phyloP scores from a whole-genome alignment of 1,284 basidiomycete genomes.

The Melampsora larici-populina region DNA sequence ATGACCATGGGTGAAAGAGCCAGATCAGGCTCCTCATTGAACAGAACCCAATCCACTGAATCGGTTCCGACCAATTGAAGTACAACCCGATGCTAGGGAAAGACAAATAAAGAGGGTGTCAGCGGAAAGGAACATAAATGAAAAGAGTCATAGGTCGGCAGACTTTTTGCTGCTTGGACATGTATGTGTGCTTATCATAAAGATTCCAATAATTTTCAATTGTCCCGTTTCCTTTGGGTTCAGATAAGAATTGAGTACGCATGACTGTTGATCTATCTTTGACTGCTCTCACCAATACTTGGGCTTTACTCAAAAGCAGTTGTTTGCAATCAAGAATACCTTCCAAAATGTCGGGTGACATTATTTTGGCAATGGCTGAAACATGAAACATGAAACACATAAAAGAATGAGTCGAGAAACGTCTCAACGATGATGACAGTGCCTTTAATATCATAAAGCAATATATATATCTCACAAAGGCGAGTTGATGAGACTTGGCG shows the following conservation, averaged over 20 bases:
- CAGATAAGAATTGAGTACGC: constrained; percentile 32
- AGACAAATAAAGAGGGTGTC: neutral
- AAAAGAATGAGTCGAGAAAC: too few relatives aligned
- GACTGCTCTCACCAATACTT: constrained; percentile 61
- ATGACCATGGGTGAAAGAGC: constrained; percentile 24
- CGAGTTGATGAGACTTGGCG: too few relatives aligned
- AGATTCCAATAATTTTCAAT: constrained; percentile 42
- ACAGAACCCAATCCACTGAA: constrained; percentile 24
- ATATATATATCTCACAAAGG: too few relatives aligned
- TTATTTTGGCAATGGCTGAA: too few relatives aligned
- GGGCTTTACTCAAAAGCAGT: constrained; percentile 78
- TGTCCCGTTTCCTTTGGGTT: constrained; percentile 1
- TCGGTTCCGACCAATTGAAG: constrained; percentile 41
- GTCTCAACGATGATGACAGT: too few relatives aligned
- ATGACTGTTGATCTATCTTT: constrained; percentile 42
- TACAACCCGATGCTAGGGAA: constrained; percentile 32
- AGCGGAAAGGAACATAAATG: neutral
- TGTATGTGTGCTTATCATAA: constrained; percentile 41
- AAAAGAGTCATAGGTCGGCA: neutral
- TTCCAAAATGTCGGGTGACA: too few relatives aligned
- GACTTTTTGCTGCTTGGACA: constrained; percentile 34
- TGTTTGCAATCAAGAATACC: too few relatives aligned
- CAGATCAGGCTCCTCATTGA: constrained; percentile 6
- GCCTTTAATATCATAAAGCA: too few relatives aligned
- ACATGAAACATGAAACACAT: too few relatives aligned